Conservation (phyloP, 2,329 filamentous ascomycete genomes). For the Paecilomyces sp. region DNA sequence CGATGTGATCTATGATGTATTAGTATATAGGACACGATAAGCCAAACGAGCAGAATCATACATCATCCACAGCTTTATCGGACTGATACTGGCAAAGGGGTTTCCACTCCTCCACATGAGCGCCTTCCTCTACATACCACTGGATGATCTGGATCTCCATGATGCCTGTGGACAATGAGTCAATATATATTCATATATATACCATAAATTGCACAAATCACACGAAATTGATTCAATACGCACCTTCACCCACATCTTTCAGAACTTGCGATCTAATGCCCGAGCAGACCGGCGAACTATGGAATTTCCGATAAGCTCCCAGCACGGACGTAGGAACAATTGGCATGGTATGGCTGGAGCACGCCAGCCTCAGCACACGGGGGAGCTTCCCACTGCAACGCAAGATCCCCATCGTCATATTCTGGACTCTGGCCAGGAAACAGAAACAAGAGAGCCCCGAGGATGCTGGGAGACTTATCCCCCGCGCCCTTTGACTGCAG, state of each 20-base stretch:
- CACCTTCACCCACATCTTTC: constrained; percentile 39
- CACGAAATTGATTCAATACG: not conserved
- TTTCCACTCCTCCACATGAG: constrained; percentile 94
- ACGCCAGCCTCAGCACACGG: constrained; percentile 17
- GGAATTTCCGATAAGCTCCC: constrained; percentile 25
- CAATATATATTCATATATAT: constrained; percentile 7
- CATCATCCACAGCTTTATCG: constrained; percentile 74
- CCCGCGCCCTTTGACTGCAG: not conserved
- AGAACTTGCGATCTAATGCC: constrained; percentile 32
- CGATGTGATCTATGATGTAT: constrained; percentile 75
- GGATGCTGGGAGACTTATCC: not conserved
- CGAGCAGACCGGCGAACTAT: constrained; percentile 24
- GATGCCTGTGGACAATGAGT: constrained; percentile 57
- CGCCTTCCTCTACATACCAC: constrained; percentile 97
- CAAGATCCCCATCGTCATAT: constrained; percentile 21
- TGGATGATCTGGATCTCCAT: constrained; percentile 98
- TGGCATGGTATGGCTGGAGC: constrained; percentile 18
- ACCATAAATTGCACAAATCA: constrained; percentile 1
- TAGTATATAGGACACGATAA: not conserved
- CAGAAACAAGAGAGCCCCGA: not conserved
- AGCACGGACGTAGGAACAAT: constrained; percentile 15
- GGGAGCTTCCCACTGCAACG: constrained; percentile 22
- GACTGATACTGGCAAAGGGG: constrained; percentile 97
- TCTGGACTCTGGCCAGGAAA: not conserved
- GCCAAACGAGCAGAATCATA: constrained; percentile 16